Percentiles rank a stretch among this genome's conserved stretches.
Conservation (phyloP, 371 early-diverging fungal genomes). For the Lichtheimia ramosa region DNA sequence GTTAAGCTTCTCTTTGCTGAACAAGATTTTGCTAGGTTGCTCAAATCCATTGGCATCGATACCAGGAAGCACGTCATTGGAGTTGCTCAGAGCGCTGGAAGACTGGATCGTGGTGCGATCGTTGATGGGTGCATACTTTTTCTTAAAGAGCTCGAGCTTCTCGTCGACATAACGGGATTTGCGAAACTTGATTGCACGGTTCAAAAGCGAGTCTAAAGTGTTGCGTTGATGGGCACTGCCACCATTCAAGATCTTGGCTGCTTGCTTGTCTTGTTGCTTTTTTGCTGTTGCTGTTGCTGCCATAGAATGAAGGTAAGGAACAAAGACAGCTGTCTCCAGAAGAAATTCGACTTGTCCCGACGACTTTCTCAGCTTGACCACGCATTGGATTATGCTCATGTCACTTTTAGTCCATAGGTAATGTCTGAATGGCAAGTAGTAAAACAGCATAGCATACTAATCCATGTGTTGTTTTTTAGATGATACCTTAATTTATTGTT, state of each 20-base stretch:
- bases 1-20: conserved; percentile 54
- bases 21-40: conserved; percentile 62
- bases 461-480: no score
- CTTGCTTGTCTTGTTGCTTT: conserved; percentile 1
- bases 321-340: neutral
- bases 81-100: neutral
- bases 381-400: no score
- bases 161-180: conserved; percentile 50
- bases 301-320: neutral
- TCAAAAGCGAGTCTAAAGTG: conserved; percentile 27
- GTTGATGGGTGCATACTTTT: conserved; percentile 44
- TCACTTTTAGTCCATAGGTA: no score
- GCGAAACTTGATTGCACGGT: conserved; percentile 44
- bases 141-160: conserved; percentile 43
- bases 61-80: conserved; percentile 1
- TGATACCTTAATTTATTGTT: no score
- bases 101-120: conserved; percentile 1
- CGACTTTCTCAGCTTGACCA: no score
- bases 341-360: neutral
- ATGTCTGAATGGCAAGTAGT: no score
- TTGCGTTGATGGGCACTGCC: conserved; percentile 21
- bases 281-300: neutral
- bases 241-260: conserved; percentile 12
- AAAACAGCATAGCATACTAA: no score
- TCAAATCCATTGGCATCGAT: conserved; percentile 67